Evolutionary conservation across 202 grass and related monocot genomes (phyloP), one percentile per base, ranked within the genome.

Genomic region (Schoenoplectus triqueter): DNA sequence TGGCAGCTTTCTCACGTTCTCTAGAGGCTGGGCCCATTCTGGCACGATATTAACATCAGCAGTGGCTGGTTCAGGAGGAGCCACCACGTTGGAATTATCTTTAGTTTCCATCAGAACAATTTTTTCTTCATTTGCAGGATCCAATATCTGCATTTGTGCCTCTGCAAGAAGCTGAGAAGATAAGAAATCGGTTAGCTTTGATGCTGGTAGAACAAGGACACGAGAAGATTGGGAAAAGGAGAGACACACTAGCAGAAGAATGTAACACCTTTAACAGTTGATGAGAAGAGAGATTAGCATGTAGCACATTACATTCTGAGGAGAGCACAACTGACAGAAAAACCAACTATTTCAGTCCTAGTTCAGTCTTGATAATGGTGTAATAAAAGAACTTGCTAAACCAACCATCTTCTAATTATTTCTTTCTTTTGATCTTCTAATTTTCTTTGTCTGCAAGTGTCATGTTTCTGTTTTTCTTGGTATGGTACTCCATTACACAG

Each of bases 1-100:
- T 13, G 96, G 96, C 49, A 98, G 86, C 86, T 98, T 98, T 86
- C 87, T 92, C 77, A 98, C 96, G 70, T 93, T 92, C 84, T 98
- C 96, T 80, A 98, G 62, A 62, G 93, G 90, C 85, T 92, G 88
- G 84, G 93, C 96, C 96, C 96, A 98, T 81, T 95, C 90, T 70
- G 96, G 96, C 78, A 98, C 82, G 20, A 59, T 84, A 39, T 88
- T 87, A 63, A 69, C 81, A 84, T 94, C 86, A 88, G 74, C 64
- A 85, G 66, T 65, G 84, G 70, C 82, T 56, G 91, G 87, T 63
- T 87, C 91, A 61, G 91, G 89, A 50, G 88, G 80, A 83, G 60
- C 73, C 79, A 84, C 85, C 82, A 73, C 82, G 68, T 92, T 91
- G 86, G 91, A 52, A 52, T 81, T 80, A 80, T 95, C 91, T 83